phyloP scores from a whole-genome alignment of 2,329 filamentous ascomycete genomes.

The Exophiala calicioides region DNA sequence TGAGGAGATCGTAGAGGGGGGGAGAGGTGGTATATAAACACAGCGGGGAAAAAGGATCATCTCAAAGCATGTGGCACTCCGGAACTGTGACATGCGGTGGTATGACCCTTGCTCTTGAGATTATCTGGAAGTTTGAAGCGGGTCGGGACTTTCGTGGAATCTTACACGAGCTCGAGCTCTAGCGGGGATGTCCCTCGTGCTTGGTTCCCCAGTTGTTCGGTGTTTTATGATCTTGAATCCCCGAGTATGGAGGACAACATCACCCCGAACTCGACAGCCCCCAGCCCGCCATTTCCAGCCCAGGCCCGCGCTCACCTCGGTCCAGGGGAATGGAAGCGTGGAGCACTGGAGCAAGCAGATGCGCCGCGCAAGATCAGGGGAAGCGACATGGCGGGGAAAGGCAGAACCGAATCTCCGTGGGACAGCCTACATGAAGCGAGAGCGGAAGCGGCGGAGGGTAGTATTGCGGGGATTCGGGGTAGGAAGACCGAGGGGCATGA shows the following conservation, averaged over 20 bases:
- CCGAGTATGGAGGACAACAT: slow-evolving; percentile 1
- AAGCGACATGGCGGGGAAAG: too few relatives aligned
- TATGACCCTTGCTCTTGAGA: slow-evolving; percentile 7
- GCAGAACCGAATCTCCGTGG: too few relatives aligned
- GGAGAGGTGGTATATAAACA: slow-evolving; percentile 16
- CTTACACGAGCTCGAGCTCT: slow-evolving; percentile 1
- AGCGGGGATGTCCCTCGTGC: slow-evolving; percentile 1
- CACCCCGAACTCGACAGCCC: slow-evolving; percentile 14
- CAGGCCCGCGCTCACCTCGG: neutral
- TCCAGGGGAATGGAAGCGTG: neutral
- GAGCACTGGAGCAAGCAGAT: neutral
- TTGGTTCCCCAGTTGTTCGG: slow-evolving; percentile 6
- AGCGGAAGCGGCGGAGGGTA: neutral
- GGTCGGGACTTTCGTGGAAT: slow-evolving; percentile 5
- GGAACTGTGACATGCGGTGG: slow-evolving; percentile 13
- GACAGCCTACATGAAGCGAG: neutral
- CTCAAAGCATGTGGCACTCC: slow-evolving; percentile 17
- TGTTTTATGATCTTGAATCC: too few relatives aligned
- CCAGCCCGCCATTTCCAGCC: neutral
- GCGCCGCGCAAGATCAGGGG: slow-evolving; percentile 5
- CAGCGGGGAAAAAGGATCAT: slow-evolving; percentile 9
- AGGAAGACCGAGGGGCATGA: too few relatives aligned
- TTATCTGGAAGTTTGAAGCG: slow-evolving; percentile 1
- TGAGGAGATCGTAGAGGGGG: slow-evolving; percentile 22
- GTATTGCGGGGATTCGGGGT: too few relatives aligned